Evolutionary conservation across 768 basidiomycete species (phyloP).

Genomic region (Rhodotorula toruloides): DNA sequence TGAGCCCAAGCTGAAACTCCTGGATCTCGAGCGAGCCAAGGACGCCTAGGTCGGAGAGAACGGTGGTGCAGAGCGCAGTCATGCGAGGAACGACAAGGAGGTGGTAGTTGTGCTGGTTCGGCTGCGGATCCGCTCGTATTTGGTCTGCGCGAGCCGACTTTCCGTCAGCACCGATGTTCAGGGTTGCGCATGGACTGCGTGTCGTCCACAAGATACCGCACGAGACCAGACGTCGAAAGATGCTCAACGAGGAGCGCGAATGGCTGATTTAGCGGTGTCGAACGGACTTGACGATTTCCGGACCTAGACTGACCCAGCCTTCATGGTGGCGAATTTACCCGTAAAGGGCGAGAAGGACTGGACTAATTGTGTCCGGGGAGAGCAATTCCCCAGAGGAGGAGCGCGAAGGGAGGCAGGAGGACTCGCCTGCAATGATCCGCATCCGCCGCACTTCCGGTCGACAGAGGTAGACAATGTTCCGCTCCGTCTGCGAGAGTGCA

Average conservation of each 20-base stretch:
- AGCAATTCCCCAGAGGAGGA: background rate
- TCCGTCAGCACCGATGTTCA: too few species aligned
- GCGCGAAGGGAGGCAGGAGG: background rate
- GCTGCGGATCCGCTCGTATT: slow-evolving; percentile 70
- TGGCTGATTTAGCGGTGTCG: background rate
- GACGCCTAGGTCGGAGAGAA: slow-evolving; percentile 95
- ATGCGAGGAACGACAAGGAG: slow-evolving; percentile 79
- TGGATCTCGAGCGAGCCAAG: slow-evolving; percentile 85
- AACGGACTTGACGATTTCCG: slow-evolving; percentile 6
- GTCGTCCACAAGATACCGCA: too few species aligned
- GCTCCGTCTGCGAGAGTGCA: slow-evolving; percentile 70
- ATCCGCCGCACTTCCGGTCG: slow-evolving; percentile 77
- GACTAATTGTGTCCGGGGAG: slow-evolving; percentile 3
- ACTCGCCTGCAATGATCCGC: slow-evolving; percentile 83
- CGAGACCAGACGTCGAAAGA: slow-evolving; percentile 6
- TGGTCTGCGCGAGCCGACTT: slow-evolving; percentile 60
- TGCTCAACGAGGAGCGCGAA: slow-evolving; percentile 4
- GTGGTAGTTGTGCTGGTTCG: slow-evolving; percentile 73
- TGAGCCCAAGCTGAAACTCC: slow-evolving; percentile 85
- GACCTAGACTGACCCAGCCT: slow-evolving; percentile 20
- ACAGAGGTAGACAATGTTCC: slow-evolving; percentile 89
- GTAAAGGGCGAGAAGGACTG: background rate
- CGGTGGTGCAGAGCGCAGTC: slow-evolving; percentile 76
- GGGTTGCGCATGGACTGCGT: too few species aligned
- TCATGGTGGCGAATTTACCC: background rate